Evolutionary conservation across 1,284 basidiomycete species (phyloP).

Genomic region (Naganishia liquefaciens): DNA sequence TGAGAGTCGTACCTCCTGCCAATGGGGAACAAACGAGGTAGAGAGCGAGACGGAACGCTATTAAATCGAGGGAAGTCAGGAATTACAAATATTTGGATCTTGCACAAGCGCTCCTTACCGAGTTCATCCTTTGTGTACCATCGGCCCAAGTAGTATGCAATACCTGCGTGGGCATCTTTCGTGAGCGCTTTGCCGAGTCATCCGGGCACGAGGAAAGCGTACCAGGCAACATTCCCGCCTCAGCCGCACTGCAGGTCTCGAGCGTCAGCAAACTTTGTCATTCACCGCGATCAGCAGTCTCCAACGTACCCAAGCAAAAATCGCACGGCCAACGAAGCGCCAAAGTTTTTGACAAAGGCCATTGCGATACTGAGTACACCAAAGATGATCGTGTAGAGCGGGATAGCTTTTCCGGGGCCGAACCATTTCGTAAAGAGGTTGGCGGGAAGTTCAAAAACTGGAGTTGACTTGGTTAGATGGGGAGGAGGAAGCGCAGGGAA

Average conservation of each 20-base stretch:
- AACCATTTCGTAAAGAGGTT: conserved; percentile 34
- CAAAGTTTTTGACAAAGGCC: conserved; percentile 29
- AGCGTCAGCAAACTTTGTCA: not conserved
- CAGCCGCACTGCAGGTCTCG: conserved; percentile 36
- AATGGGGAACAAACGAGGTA: conserved; percentile 33
- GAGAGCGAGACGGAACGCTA: conserved; percentile 30
- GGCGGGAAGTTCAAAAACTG: conserved; percentile 30
- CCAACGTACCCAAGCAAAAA: conserved; percentile 42
- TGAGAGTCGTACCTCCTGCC: conserved; percentile 15
- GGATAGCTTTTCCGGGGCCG: conserved; percentile 30
- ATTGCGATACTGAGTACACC: conserved; percentile 30
- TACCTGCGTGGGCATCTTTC: conserved; percentile 18
- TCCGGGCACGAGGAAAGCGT: not conserved
- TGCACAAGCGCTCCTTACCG: not conserved
- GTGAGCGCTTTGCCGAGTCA: not conserved
- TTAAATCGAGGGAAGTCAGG: not conserved
- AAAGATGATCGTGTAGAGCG: conserved; percentile 32
- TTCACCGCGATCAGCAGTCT: not conserved
- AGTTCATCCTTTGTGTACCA: conserved; percentile 39
- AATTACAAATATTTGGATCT: not conserved
- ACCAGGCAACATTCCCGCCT: conserved; percentile 36
- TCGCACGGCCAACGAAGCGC: conserved; percentile 39
- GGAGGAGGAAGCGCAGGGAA: too few species aligned
- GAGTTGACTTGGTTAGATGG: too few species aligned
- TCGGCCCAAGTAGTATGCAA: conserved; percentile 44